Evolutionary conservation across 2,329 filamentous ascomycete genomes (phyloP).

Genomic region (Botrytis fragariae): DNA sequence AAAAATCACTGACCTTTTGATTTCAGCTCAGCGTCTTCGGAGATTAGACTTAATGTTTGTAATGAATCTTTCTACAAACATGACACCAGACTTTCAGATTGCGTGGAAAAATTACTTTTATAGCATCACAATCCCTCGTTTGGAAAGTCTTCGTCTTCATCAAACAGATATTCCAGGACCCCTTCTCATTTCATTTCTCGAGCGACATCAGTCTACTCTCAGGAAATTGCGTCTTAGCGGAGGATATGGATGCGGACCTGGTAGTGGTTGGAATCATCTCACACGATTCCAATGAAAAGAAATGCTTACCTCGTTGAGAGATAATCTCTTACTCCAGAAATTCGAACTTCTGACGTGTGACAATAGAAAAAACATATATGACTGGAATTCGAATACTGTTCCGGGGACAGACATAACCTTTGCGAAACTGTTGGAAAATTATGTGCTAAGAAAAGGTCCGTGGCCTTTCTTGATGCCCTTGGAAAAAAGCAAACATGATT

Average conservation of each 20-base stretch:
- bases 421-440: conserved; percentile 16
- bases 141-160: conserved; percentile 17
- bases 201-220: not conserved
- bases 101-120: conserved; percentile 13
- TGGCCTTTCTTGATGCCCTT: conserved; percentile 17
- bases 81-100: conserved; percentile 15
- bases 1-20: conserved; percentile 1
- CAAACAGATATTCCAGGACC: conserved; percentile 13
- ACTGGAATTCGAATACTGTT: conserved; percentile 11
- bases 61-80: conserved; percentile 16
- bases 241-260: conserved; percentile 7
- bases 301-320: not conserved
- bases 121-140: conserved; percentile 4
- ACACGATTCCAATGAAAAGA: conserved; percentile 15
- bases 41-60: conserved; percentile 19
- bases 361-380: conserved; percentile 16
- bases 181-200: conserved; percentile 11
- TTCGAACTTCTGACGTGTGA: conserved; percentile 19
- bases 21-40: not conserved
- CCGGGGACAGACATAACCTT: not conserved
- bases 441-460: not conserved
- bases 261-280: conserved; percentile 14
- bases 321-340: not conserved
- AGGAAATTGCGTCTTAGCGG: conserved; percentile 14
- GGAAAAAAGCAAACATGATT: conserved; percentile 22